Base-by-base conservation (phyloP, 495 filamentous ascomycete genomes). In the Tirmania nivea region DNA sequence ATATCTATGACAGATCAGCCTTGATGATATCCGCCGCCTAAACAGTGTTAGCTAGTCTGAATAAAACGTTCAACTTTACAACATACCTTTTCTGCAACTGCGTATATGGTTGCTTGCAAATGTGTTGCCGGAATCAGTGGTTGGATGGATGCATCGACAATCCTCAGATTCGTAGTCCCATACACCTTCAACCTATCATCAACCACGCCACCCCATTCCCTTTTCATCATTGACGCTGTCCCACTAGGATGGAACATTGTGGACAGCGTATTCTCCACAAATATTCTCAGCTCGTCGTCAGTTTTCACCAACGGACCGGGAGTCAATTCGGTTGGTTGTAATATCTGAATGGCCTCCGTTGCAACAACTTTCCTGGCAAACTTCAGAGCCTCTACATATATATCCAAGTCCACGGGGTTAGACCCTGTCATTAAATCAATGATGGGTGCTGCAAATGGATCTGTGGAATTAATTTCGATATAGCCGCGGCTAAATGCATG, bases 131-230 rank as follows among this genome's bases (percentile, higher is more conserved):
- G 67, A 25, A 78, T 69, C 51, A 80, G 57, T 2, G 78, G 78
- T 31, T 79, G 62, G n/a, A 80, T 63, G 19, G 72, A 73, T 6
- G 74, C 74, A 61, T 78, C 75, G 5, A 74, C 65, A 0, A 77
- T 67, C 5, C 75, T 65, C 16, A 79, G 54, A 52, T 70, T 71
- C 45, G 49, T 59, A 2, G 66, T 66, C 0, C 74, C 75, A 58
- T 76, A 73, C 0, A 77, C 72, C 50, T 56, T 62, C 48, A 78
- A 58, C 17, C 66, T 52, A 8, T 59, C 31, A 53, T 71, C 64
- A 1, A 68, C 63, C 19, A 76, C 74, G 12, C 74, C 74, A 12
- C 73, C 72, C 10, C 68, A 53, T 45, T 68, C 62, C 36, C 65
- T 64, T 11, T 70, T 70, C 55, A 73, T 63, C 70, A 74, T 74